Conservation (phyloP, 805 yeast genomes). For the Clavispora carvajalis region DNA sequence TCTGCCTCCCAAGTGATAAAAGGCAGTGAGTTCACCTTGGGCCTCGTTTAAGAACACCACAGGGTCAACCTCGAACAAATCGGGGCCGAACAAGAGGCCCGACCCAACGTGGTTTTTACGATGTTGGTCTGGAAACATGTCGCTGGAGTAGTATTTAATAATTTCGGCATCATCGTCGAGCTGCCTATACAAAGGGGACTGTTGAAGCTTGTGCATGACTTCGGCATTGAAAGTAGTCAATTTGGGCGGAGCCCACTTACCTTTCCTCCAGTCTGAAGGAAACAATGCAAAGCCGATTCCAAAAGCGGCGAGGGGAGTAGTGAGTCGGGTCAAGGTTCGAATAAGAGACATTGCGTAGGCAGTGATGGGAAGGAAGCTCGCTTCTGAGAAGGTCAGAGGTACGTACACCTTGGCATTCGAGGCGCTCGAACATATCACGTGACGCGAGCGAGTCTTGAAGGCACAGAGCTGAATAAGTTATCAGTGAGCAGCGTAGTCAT, state of each 20-base stretch:
- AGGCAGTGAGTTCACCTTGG: conserved; percentile 52
- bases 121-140: conserved; percentile 51
- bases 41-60: conserved; percentile 50
- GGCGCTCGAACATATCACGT: too few relatives aligned
- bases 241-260: conserved; percentile 11
- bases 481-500: too few relatives aligned
- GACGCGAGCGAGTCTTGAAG: too few relatives aligned
- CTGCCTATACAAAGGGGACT: conserved; percentile 20
- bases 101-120: conserved; percentile 60
- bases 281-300: conserved; percentile 14
- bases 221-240: conserved; percentile 16
- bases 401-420: too few relatives aligned
- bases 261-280: conserved; percentile 15
- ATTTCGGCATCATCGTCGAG: conserved; percentile 4
- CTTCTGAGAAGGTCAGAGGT: not conserved
- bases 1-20: conserved; percentile 65
- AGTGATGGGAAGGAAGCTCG: not conserved
- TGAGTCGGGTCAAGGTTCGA: conserved; percentile 8
- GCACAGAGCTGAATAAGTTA: too few relatives aligned
- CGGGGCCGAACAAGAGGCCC: conserved; percentile 66
- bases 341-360: conserved; percentile 5
- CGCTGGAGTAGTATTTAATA: conserved; percentile 10
- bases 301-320: conserved; percentile 14
- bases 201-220: conserved; percentile 29
- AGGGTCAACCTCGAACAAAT: conserved; percentile 72